These are phyloP conservation scores for Cryptomeria japonica DNA, from an alignment of 75 land plant genomes.

Conservation along the genomic window DNA sequence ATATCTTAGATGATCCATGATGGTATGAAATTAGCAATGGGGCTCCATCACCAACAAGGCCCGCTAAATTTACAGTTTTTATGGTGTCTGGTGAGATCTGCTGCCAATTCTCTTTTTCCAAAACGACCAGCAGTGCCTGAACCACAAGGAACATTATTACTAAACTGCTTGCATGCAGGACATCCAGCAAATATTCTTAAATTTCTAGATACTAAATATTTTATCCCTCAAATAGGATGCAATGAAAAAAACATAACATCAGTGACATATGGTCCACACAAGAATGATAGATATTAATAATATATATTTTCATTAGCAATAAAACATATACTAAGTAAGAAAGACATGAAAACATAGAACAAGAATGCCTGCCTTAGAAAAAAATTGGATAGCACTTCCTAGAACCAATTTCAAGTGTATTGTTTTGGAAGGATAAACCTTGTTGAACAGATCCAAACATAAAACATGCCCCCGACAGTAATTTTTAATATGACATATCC, in stretches of 20 bases:
- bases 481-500: not conserved
- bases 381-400: not conserved
- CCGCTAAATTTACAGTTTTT: slow-evolving; percentile 77
- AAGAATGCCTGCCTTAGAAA: not conserved
- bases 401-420: not conserved
- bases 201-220: not conserved
- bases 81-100: slow-evolving; percentile 69
- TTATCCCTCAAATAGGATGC: not conserved
- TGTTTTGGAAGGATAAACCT: not conserved
- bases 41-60: slow-evolving; percentile 94
- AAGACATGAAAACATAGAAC: not conserved
- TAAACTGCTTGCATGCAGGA: not conserved
- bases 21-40: slow-evolving; percentile 44
- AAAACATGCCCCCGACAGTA: not conserved
- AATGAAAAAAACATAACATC: not conserved
- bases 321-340: not conserved
- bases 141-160: slow-evolving; percentile 8
- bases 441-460: not conserved
- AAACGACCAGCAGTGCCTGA: slow-evolving; percentile 84
- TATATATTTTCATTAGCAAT: not conserved
- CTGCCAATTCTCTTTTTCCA: slow-evolving; percentile 90
- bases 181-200: not conserved
- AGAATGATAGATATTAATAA: not conserved
- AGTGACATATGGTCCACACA: not conserved
- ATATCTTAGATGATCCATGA: slow-evolving; percentile 11